A percentile compares a stretch with the other conserved stretches of the same genome.
These are phyloP conservation scores for Phytophthora vignae DNA, from an alignment of 352 stramenopile genomes.

Conservation along the genomic window DNA sequence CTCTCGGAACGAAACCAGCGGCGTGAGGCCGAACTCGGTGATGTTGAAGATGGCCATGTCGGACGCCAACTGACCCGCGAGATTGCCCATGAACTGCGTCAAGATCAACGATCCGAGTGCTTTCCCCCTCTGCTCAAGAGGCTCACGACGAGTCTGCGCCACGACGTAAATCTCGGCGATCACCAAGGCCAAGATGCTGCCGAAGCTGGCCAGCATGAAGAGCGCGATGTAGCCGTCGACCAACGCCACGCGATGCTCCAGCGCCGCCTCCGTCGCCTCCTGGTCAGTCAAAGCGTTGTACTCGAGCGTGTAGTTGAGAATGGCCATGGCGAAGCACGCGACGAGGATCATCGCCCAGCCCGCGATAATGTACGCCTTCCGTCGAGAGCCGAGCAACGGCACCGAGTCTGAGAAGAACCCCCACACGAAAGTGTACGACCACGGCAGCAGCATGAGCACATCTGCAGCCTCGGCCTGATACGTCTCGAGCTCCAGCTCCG, in stretches of 20 bases:
- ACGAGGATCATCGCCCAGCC: constrained; percentile 55
- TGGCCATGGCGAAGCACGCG: constrained; percentile 56
- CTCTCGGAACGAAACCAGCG: constrained; percentile 54
- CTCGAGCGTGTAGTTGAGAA: constrained; percentile 65
- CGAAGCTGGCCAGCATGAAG: constrained; percentile 60
- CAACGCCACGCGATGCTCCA: constrained; percentile 31
- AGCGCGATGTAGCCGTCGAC: constrained; percentile 56
- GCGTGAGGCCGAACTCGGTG: constrained; percentile 48
- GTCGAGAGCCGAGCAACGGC: constrained; percentile 49
- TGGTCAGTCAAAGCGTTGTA: constrained; percentile 40
- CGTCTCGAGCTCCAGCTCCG: constrained; percentile 42
- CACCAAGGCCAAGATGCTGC: constrained; percentile 54
- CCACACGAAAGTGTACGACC: constrained; percentile 57
- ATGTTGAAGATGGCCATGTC: constrained; percentile 64
- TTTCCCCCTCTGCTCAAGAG: constrained; percentile 34
- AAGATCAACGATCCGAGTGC: constrained; percentile 58
- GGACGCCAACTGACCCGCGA: constrained; percentile 53
- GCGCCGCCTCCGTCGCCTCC: constrained; percentile 25
- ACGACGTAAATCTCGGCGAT: constrained; percentile 68
- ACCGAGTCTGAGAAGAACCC: constrained; percentile 66
- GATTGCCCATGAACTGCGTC: constrained; percentile 58
- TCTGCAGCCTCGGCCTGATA: constrained; percentile 46
- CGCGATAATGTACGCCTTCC: constrained; percentile 65
- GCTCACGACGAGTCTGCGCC: constrained; percentile 62
- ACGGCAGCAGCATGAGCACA: constrained; percentile 52